Base-by-base conservation (phyloP, 441 rosid genomes). In the Syzygium syzygioides region DNA sequence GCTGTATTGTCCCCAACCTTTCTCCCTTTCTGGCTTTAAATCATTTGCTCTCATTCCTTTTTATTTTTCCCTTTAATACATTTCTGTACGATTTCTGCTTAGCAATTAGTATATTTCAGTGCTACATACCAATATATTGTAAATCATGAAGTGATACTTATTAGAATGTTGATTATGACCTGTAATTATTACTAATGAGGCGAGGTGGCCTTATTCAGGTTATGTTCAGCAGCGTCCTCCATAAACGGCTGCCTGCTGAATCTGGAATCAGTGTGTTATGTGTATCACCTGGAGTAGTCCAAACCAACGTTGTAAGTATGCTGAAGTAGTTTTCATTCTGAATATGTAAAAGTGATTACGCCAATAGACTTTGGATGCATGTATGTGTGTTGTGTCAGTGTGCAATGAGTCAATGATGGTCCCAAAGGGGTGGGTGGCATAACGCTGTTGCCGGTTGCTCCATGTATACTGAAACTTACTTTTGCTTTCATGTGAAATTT, bases 211-310 rank as follows among this genome's bases (percentile, higher is more conserved):
- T 88, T 91, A 92, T 96, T 92, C 96, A 98, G 99, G 94, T 98
- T 87, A 98, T 94, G 98, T 98, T 98, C 92, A 98, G 98, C 88
- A 95, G 98, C 91, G 91, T 94, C 91, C 98, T 98, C 88, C 97
- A 96, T 79, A 95, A 92, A 90, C 94, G 95, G 90, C 91, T 98
- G 86, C 99, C 99, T 92, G 95, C 94, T 90, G 99, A 98, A 95
- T 91, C 99, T 86, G 99, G 98, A 92, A 93, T 98, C 79, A 97
- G 93, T 87, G 95, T 95, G 76, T 84, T 97, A 83, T 98, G 99
- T 90, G 94, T 94, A 79, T 97, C 99, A 1, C 99, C 99, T 68
- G 99, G 99, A 91, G 90, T 95, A 90, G 99, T 95, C 89, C 94
- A 95, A 79, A 98, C 99, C 41, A 98, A 98, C 87, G 99, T 98